Evolutionary conservation across 176 grass and related monocot genomes (phyloP).

Genomic region (Olyra latifolia): DNA sequence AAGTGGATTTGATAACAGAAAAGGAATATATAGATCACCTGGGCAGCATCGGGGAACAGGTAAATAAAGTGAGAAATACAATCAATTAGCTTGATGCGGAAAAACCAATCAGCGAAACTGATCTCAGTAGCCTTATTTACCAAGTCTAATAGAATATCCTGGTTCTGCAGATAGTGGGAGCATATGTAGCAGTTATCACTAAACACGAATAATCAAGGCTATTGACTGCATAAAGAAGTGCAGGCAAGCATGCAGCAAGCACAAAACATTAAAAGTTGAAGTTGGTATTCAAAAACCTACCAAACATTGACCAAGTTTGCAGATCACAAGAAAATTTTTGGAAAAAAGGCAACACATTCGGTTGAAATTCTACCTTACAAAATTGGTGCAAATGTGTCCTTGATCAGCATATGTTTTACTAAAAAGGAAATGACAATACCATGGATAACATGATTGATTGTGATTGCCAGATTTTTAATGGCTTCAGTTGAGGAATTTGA

Average conservation of each 20-base stretch:
- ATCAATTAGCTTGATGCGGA: constrained; percentile 75
- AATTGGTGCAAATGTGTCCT: constrained; percentile 5
- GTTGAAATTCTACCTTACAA: constrained; percentile 2
- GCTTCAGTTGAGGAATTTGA: background rate
- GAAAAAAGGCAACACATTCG: background rate
- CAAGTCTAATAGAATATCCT: constrained; percentile 59
- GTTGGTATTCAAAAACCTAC: background rate
- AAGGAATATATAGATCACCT: constrained; percentile 52
- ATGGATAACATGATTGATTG: constrained; percentile 1
- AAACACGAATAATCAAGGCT: background rate
- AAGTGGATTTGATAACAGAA: constrained; percentile 18
- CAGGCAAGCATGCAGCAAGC: background rate
- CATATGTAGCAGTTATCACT: constrained; percentile 38
- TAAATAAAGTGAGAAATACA: constrained; percentile 77
- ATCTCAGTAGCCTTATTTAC: constrained; percentile 59
- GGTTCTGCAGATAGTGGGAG: constrained; percentile 46
- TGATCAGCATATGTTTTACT: background rate
- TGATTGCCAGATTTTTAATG: background rate
- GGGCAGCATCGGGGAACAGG: constrained; percentile 66
- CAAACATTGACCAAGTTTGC: too few species aligned
- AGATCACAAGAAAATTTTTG: too few species aligned
- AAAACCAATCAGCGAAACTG: constrained; percentile 60
- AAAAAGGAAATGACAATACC: background rate
- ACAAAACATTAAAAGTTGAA: background rate
- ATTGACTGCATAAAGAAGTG: background rate